A percentile compares a stretch with the other conserved stretches of the same genome.
These are phyloP conservation scores for Boletus patriciae DNA, from an alignment of 768 basidiomycete genomes.

Conservation along the genomic window DNA sequence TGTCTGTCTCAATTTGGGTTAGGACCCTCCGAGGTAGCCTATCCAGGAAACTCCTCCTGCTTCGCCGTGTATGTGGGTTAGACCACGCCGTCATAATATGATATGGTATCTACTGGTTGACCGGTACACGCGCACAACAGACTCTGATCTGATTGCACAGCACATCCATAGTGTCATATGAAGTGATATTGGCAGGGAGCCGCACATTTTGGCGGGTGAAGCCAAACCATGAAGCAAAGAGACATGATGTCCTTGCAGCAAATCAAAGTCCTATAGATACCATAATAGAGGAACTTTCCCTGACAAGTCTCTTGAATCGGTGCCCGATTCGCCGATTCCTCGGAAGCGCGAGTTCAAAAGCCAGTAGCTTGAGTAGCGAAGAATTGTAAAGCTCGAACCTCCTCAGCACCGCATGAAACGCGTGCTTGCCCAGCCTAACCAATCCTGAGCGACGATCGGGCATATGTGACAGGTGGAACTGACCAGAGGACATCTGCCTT, in stretches of 20 bases:
- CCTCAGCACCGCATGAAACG: conserved; percentile 67
- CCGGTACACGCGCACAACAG: not conserved
- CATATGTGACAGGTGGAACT: conserved; percentile 17
- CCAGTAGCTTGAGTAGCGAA: conserved; percentile 48
- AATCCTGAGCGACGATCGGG: conserved; percentile 4
- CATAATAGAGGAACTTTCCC: conserved; percentile 26
- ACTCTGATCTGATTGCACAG: not conserved
- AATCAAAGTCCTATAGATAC: conserved; percentile 24
- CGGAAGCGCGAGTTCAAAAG: conserved; percentile 49
- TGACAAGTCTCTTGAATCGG: conserved; percentile 49
- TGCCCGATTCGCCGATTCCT: conserved; percentile 43
- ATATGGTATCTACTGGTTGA: not conserved
- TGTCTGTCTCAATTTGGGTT: not conserved
- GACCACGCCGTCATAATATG: not conserved
- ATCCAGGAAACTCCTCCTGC: not conserved
- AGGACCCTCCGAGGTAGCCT: not conserved
- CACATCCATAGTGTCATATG: not conserved
- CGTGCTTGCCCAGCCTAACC: conserved; percentile 75
- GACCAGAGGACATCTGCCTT: conserved; percentile 63
- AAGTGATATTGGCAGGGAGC: not conserved
- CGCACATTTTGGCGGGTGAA: not conserved
- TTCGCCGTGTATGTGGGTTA: conserved; percentile 2
- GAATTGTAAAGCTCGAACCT: conserved; percentile 50
- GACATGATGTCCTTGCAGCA: not conserved
- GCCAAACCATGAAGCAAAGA: not conserved